Conservation (phyloP, 192 early-diverging fungal species). For the Backusella circina region DNA sequence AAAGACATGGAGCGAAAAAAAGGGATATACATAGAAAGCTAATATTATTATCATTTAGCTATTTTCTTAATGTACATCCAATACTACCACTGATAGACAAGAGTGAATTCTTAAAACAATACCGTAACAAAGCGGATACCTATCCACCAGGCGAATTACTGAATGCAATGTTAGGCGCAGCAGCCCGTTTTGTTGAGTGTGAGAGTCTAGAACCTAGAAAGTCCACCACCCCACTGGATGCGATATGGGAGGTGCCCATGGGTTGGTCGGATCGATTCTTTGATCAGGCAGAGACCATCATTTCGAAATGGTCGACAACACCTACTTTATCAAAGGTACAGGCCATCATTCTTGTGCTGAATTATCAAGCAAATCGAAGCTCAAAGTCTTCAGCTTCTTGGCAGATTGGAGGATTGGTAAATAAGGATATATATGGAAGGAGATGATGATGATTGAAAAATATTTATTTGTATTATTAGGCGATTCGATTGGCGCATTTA, state of each 20-base stretch:
- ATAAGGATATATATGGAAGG: background rate
- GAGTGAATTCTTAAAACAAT: conserved; percentile 48
- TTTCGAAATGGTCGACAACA: conserved; percentile 8
- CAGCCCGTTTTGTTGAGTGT: conserved; percentile 26
- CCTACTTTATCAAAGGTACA: conserved; percentile 28
- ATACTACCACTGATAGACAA: conserved; percentile 69
- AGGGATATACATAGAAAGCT: background rate
- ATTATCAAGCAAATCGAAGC: conserved; percentile 17
- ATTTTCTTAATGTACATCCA: conserved; percentile 65
- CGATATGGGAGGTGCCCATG: conserved; percentile 20
- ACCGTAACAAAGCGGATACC: conserved; percentile 14
- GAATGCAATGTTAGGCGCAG: conserved; percentile 27
- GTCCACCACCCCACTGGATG: conserved; percentile 4
- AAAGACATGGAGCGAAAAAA: background rate
- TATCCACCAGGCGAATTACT: conserved; percentile 20
- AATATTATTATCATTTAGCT: conserved; percentile 15
- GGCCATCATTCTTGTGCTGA: conserved; percentile 22
- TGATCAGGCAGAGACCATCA: conserved; percentile 12
- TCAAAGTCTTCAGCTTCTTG: conserved; percentile 22
- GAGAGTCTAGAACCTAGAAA: background rate
- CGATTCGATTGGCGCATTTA: conserved; percentile 2
- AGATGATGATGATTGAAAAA: too few species aligned
- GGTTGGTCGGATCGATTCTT: conserved; percentile 30
- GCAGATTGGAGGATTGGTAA: conserved; percentile 18
- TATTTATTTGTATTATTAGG: background rate